Percentiles rank a stretch among this genome's conserved stretches.
Conservation (phyloP, 108 stramenopile species). For the Nitzschia putrida region DNA sequence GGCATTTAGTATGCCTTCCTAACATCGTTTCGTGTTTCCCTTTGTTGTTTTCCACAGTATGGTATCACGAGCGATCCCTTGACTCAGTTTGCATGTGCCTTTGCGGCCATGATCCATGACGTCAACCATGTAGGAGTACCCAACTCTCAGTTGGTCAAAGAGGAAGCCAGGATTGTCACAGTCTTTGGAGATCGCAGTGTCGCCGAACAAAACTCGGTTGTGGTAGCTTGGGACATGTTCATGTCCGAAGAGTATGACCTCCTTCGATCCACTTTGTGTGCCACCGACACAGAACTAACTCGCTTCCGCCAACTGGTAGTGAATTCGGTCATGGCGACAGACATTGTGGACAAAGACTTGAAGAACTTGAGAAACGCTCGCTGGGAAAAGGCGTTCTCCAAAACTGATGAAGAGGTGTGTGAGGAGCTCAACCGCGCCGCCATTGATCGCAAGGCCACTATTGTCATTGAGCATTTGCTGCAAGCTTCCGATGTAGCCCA, state of each 20-base stretch:
- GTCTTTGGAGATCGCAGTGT: constrained; percentile 30
- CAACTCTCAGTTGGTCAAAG: constrained; percentile 43
- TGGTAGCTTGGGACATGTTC: constrained; percentile 21
- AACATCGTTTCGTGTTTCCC: no score
- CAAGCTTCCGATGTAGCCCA: no score
- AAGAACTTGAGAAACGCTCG: neutral
- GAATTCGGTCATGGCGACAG: constrained; percentile 36
- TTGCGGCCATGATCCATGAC: constrained; percentile 52
- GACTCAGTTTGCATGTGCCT: constrained; percentile 49
- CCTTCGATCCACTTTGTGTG: constrained; percentile 20
- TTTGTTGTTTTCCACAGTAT: no score
- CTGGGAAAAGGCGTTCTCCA: constrained; percentile 5
- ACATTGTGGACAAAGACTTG: constrained; percentile 2
- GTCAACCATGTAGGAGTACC: constrained; percentile 59
- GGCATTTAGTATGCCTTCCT: no score
- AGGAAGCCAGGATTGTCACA: constrained; percentile 34
- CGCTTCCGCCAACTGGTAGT: constrained; percentile 40
- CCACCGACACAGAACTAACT: neutral
- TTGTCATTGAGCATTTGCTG: no score
- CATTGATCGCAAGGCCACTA: no score
- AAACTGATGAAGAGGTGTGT: no score
- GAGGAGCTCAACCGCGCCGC: no score
- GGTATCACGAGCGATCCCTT: constrained; percentile 40
- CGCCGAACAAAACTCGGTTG: constrained; percentile 16
- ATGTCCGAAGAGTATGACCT: constrained; percentile 18